A percentile compares a stretch with the other conserved stretches of the same genome.
These are phyloP conservation scores for Wallacemonas sp. DNA, from an alignment of 208 protist genomes.

Conservation along the genomic window DNA sequence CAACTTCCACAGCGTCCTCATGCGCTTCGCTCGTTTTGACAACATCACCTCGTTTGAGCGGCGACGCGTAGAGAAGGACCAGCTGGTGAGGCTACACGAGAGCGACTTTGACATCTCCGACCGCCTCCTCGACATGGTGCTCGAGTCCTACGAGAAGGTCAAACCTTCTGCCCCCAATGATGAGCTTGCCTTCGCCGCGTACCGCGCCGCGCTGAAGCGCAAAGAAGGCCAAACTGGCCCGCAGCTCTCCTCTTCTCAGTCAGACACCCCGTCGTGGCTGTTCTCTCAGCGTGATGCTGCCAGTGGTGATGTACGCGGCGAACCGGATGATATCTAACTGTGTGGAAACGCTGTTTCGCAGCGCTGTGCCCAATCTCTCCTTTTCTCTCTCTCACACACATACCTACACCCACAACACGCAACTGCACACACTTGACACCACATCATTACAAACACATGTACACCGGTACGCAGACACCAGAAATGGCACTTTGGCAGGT, in stretches of 20 bases:
- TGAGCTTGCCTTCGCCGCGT: constrained; percentile 46
- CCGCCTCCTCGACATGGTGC: constrained; percentile 61
- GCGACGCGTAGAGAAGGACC: constrained; percentile 36
- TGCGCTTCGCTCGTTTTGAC: constrained; percentile 67
- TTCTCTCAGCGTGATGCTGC: constrained; percentile 28
- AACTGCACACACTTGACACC: neutral
- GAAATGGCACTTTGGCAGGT: no score
- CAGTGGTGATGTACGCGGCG: neutral
- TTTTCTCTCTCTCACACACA: neutral
- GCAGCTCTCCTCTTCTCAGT: constrained; percentile 16
- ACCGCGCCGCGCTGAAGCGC: constrained; percentile 40
- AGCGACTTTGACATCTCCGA: constrained; percentile 62
- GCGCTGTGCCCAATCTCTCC: no score
- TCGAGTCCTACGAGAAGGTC: constrained; percentile 49
- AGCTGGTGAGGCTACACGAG: constrained; percentile 44
- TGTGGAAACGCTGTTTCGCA: no score
- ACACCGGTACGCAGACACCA: no score
- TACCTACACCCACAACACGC: neutral
- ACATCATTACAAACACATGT: no score
- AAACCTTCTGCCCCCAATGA: constrained; percentile 31
- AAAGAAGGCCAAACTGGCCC: constrained; percentile 25
- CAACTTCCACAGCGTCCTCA: constrained; percentile 54
- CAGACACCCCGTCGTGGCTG: constrained; percentile 56
- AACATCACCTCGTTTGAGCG: constrained; percentile 64
- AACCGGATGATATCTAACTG: neutral